Evolutionary conservation across 2,329 filamentous ascomycete species (phyloP).

Genomic region (Hypoxylon sp.): DNA sequence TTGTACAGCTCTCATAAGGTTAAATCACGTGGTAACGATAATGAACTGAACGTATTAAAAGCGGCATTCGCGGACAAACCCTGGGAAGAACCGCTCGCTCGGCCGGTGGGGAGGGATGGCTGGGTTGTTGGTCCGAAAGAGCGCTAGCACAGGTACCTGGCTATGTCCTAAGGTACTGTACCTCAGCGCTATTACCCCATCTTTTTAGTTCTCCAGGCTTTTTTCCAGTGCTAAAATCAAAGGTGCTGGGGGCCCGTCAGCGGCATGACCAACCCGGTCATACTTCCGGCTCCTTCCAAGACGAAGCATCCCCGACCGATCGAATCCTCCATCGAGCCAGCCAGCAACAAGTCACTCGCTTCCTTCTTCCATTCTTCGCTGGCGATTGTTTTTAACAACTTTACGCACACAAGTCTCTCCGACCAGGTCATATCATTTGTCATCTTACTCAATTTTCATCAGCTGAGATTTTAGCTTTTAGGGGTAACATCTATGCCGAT

Average conservation of each 20-base stretch:
- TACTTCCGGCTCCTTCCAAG: constrained; percentile 33
- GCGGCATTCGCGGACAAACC: too few relatives aligned
- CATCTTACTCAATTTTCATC: constrained; percentile 5
- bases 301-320: constrained; percentile 28
- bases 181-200: constrained; percentile 32
- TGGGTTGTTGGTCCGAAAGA: background rate
- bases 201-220: constrained; percentile 34
- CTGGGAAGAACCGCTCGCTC: background rate
- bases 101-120: constrained; percentile 14
- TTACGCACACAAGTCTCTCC: background rate
- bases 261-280: constrained; percentile 28
- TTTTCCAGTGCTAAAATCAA: constrained; percentile 19
- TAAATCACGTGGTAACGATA: too few relatives aligned
- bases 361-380: constrained; percentile 27
- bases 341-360: constrained; percentile 31
- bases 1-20: too few relatives aligned
- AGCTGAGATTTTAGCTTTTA: constrained; percentile 1
- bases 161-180: constrained; percentile 8
- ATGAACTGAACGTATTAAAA: too few relatives aligned
- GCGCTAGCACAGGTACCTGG: constrained; percentile 5
- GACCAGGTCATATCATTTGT: constrained; percentile 5
- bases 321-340: constrained; percentile 34
- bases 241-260: constrained; percentile 7
- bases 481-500: constrained; percentile 4
- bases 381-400: constrained; percentile 9